phyloP scores from a whole-genome alignment of 2,329 filamentous ascomycete species.

The Emmonsiellopsis sp. region DNA sequence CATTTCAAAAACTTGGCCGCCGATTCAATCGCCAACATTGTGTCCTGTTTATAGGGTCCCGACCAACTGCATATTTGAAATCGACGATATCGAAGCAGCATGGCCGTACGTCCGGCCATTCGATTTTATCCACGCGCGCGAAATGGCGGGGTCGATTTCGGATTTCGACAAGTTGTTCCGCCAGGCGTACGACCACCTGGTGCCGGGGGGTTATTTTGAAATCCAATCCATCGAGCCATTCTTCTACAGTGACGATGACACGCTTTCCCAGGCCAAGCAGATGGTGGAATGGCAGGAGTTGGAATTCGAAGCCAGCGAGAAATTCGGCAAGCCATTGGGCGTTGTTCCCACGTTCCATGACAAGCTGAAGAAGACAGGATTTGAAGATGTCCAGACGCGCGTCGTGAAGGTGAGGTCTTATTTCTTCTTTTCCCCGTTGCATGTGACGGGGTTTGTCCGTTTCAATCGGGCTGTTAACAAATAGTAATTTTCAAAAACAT shows the following conservation, averaged over 20 bases:
- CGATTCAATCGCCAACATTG: background rate
- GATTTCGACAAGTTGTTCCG: conserved; percentile 14
- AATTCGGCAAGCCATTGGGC: conserved; percentile 25
- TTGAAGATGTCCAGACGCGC: conserved; percentile 41
- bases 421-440: background rate
- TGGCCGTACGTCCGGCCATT: conserved; percentile 13
- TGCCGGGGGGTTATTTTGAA: conserved; percentile 43
- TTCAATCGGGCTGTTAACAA: background rate
- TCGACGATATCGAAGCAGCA: conserved; percentile 17
- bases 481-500: background rate
- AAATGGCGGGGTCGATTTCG: conserved; percentile 13
- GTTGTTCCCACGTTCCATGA: conserved; percentile 28
- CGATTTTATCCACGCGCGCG: conserved; percentile 16
- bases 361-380: conserved; percentile 43
- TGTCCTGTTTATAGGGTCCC: conserved; percentile 13
- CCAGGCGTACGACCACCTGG: conserved; percentile 24
- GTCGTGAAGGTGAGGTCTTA: conserved; percentile 28
- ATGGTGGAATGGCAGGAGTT: background rate
- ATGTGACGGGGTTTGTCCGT: no score
- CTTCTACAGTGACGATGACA: conserved; percentile 22
- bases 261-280: conserved; percentile 2
- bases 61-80: conserved; percentile 16
- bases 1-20: no score
- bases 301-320: conserved; percentile 10
- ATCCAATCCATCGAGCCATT: conserved; percentile 27